Percentiles rank a stretch among this genome's conserved stretches.
Evolutionary conservation across 78 protist genomes (phyloP).

Genomic region (Dictyostelium purpureum): DNA sequence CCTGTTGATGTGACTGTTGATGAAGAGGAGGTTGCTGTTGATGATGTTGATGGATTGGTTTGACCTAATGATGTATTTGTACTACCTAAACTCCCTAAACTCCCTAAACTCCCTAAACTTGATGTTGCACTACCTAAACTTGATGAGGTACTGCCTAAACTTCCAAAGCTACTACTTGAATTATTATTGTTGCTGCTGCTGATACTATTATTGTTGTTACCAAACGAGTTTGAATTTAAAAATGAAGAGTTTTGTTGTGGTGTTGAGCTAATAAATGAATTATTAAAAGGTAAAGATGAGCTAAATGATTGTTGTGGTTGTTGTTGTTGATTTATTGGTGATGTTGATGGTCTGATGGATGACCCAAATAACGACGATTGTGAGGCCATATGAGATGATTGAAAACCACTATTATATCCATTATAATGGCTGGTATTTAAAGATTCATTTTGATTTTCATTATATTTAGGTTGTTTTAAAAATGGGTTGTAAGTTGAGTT

Average conservation of each 20-base stretch:
- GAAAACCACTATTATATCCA: neutral
- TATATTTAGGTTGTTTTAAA: neutral
- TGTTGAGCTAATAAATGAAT: neutral
- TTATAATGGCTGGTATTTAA: neutral
- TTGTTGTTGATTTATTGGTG: slow-evolving; percentile 8
- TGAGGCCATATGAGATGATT: neutral
- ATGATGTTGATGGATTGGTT: neutral
- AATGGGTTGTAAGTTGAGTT: slow-evolving; percentile 55
- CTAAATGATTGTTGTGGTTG: neutral
- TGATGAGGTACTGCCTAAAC: neutral
- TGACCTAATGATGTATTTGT: neutral
- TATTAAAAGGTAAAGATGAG: neutral
- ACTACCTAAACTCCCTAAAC: neutral
- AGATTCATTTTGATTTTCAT: neutral
- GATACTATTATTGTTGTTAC: neutral
- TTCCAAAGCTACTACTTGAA: neutral
- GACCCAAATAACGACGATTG: slow-evolving; percentile 58
- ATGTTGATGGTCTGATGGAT: neutral
- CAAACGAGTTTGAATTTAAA: neutral
- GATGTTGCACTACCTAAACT: neutral
- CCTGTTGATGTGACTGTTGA: neutral
- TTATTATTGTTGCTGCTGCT: neutral
- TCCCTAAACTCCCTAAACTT: neutral
- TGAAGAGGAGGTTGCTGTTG: neutral
- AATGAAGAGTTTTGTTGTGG: neutral